Percentiles rank a stretch among this genome's conserved stretches.
These are phyloP conservation scores for Pseudogymnoascus sp. DNA, from an alignment of 2,329 filamentous ascomycete genomes.

Conservation along the genomic window DNA sequence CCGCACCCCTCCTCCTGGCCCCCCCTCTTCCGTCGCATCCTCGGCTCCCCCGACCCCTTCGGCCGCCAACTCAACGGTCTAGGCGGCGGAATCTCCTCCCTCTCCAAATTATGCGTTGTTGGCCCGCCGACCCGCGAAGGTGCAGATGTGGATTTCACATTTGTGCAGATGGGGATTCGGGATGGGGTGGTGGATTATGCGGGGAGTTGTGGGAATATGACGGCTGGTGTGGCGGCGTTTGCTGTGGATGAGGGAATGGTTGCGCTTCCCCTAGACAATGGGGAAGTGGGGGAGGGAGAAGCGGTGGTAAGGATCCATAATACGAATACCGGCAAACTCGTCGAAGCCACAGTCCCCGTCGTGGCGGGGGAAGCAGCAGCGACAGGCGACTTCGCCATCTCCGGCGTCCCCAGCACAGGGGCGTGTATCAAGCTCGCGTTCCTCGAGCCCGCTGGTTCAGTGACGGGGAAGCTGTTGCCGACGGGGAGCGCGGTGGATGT, in stretches of 20 bases:
- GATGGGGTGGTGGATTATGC: constrained; percentile 54
- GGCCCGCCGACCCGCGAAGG: constrained; percentile 39
- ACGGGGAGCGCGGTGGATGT: constrained; percentile 48
- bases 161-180: constrained; percentile 59
- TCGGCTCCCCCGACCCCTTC: constrained; percentile 58
- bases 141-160: constrained; percentile 62
- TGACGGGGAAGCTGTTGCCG: constrained; percentile 52
- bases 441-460: constrained; percentile 52
- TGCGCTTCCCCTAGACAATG: constrained; percentile 12
- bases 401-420: constrained; percentile 52
- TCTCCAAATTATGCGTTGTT: constrained; percentile 65
- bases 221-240: constrained; percentile 56
- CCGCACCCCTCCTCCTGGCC: constrained; percentile 37
- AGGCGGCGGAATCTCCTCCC: constrained; percentile 59
- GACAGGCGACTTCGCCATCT: constrained; percentile 50
- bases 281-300: constrained; percentile 22
- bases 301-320: constrained; percentile 55
- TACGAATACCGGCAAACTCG: constrained; percentile 61
- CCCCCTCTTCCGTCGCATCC: constrained; percentile 47
- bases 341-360: constrained; percentile 49
- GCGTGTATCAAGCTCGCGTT: constrained; percentile 54
- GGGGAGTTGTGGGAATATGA: constrained; percentile 73
- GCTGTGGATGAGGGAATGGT: constrained; percentile 49
- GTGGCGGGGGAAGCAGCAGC: constrained; percentile 39
- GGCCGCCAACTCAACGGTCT: constrained; percentile 66